phyloP scores from a whole-genome alignment of 257 asterid species.

The Paulownia fortunei region DNA sequence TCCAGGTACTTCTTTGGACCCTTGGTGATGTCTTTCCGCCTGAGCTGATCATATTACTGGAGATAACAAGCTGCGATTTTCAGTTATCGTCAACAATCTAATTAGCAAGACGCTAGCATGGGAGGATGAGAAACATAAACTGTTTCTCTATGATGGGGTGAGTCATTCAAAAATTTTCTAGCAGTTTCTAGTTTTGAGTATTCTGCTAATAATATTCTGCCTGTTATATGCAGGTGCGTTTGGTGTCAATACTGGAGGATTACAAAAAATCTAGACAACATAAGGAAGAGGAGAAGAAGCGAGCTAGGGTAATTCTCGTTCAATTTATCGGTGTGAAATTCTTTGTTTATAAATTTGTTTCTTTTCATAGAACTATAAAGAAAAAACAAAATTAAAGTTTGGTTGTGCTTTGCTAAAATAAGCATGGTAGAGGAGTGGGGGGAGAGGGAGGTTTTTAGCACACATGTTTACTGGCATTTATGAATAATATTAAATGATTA shows the following conservation, averaged over 20 bases:
- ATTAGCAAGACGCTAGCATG: conserved; percentile 76
- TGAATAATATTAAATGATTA: no score
- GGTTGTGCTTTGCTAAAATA: no score
- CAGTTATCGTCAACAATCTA: conserved; percentile 80
- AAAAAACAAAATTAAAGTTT: no score
- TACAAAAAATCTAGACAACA: conserved; percentile 72
- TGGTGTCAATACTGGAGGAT: conserved; percentile 88
- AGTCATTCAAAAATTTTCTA: conserved; percentile 32
- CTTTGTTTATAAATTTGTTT: conserved; percentile 3
- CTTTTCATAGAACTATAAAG: background rate
- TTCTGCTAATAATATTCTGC: conserved; percentile 8
- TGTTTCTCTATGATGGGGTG: conserved; percentile 90
- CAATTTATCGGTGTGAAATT: conserved; percentile 8
- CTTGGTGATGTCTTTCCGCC: conserved; percentile 12
- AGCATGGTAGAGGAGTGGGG: no score
- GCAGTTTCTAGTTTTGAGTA: conserved; percentile 15
- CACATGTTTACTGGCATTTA: no score
- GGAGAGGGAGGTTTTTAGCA: no score
- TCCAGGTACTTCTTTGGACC: conserved; percentile 62
- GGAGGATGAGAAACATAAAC: conserved; percentile 81
- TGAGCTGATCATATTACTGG: conserved; percentile 25
- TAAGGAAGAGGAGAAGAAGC: conserved; percentile 84
- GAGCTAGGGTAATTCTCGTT: conserved; percentile 65
- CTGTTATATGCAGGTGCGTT: conserved; percentile 61
- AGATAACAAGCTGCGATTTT: conserved; percentile 34